Percentiles rank a stretch among this genome's conserved stretches.
These are phyloP conservation scores for Taxillus chinensis DNA, from an alignment of 164 flowering plant species.

Conservation along the genomic window DNA sequence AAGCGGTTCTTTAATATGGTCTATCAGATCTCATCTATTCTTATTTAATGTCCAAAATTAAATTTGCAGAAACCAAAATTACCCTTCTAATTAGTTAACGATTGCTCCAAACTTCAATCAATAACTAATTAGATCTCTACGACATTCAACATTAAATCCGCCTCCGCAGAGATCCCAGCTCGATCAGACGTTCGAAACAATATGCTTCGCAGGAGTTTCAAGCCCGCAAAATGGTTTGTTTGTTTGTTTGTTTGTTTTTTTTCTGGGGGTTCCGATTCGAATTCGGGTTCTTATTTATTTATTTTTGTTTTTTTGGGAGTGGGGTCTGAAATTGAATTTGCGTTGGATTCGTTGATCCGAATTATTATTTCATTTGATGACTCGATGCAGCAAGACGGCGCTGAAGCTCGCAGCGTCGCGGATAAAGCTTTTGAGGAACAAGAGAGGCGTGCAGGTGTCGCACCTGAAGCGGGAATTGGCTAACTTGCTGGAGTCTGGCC, in stretches of 20 bases:
- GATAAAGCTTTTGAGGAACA: conserved; percentile 79
- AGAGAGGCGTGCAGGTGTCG: conserved; percentile 49
- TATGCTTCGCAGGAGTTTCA: conserved; percentile 75
- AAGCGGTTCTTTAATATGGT: too few species aligned
- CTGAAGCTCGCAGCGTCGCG: conserved; percentile 69
- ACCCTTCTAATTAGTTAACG: too few species aligned
- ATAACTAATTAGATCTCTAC: too few species aligned
- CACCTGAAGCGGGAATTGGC: conserved; percentile 81
- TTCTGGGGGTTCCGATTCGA: neutral
- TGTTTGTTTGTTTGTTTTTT: neutral
- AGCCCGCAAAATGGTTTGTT: conserved; percentile 66
- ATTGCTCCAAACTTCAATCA: too few species aligned
- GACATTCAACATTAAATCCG: too few species aligned
- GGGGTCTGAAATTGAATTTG: conserved; percentile 1
- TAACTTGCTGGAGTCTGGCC: conserved; percentile 72
- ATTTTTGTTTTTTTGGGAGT: neutral
- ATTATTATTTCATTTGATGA: neutral
- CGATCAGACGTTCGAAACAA: conserved; percentile 2
- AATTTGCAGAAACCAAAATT: too few species aligned
- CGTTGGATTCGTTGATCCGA: neutral
- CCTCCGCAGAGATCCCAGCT: too few species aligned
- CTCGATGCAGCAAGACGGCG: conserved; percentile 71
- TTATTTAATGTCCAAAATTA: too few species aligned
- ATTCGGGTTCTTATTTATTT: neutral
- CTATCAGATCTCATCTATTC: too few species aligned